These are phyloP conservation scores for Trametes coccinea DNA, from an alignment of 768 basidiomycete species.

Conservation along the genomic window DNA sequence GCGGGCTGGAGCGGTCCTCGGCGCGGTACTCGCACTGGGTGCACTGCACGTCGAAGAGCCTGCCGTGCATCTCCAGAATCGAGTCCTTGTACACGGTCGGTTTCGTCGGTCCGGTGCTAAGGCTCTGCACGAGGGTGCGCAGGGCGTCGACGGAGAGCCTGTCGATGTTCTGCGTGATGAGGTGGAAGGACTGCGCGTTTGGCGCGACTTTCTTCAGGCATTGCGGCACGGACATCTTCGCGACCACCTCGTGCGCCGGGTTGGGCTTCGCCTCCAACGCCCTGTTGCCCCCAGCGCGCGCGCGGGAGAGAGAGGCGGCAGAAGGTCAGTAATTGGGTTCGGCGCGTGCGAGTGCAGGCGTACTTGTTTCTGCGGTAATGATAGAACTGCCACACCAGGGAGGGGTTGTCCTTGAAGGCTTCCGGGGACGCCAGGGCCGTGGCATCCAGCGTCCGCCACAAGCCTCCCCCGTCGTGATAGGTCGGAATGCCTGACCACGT, in stretches of 20 bases:
- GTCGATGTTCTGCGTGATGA: conserved; percentile 62
- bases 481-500: background rate
- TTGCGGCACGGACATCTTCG: conserved; percentile 42
- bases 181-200: conserved; percentile 42
- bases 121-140: conserved; percentile 15
- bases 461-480: conserved; percentile 36
- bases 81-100: conserved; percentile 6
- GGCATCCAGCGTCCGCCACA: conserved; percentile 52
- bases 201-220: conserved; percentile 42
- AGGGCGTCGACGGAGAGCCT: conserved; percentile 44
- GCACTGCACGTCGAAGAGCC: conserved; percentile 53
- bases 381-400: conserved; percentile 60
- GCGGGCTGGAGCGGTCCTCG: conserved; percentile 39
- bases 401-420: conserved; percentile 49
- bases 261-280: conserved; percentile 50
- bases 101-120: background rate
- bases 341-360: background rate
- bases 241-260: conserved; percentile 53
- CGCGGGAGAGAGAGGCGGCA: no score
- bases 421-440: conserved; percentile 51
- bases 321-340: background rate
- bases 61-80: conserved; percentile 59
- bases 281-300: conserved; percentile 33
- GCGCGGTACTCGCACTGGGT: conserved; percentile 33
- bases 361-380: conserved; percentile 55